Evolutionary conservation across 148 eudicot species (phyloP).

Genomic region (Diospyros kaki): DNA sequence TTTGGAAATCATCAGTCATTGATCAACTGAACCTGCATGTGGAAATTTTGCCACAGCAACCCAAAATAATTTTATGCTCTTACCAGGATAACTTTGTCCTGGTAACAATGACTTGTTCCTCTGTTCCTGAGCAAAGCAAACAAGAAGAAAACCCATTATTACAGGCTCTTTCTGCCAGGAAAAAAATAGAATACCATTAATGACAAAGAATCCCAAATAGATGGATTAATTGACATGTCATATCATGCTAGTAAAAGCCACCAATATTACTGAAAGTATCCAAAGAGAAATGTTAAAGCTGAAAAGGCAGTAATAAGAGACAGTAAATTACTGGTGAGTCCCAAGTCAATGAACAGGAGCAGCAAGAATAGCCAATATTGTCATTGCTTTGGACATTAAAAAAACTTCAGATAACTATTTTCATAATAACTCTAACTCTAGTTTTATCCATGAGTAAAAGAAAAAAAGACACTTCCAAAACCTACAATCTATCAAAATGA

Average conservation of each 20-base stretch:
- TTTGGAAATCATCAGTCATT: constrained; percentile 8
- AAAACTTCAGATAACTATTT: no score
- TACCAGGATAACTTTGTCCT: constrained; percentile 21
- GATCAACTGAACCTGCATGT: constrained; percentile 12
- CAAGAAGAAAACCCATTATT: constrained; percentile 11
- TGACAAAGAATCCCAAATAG: neutral
- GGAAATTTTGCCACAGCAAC: neutral
- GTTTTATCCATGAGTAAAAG: no score
- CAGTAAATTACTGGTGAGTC: neutral
- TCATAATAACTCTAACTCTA: no score
- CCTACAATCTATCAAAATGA: no score
- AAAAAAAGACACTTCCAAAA: no score
- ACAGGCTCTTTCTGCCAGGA: neutral
- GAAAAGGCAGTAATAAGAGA: neutral
- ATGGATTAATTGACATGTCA: neutral
- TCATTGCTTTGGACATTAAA: no score
- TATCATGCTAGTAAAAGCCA: neutral
- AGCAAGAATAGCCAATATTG: neutral
- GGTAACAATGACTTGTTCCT: constrained; percentile 9
- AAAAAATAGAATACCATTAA: neutral
- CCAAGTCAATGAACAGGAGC: neutral
- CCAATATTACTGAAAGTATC: neutral
- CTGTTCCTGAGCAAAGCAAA: constrained; percentile 18
- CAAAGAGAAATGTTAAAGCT: neutral
- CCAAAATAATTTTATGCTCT: neutral